Base-by-base conservation (phyloP, 2,329 filamentous ascomycete genomes). In the Xylaria arbuscula region DNA sequence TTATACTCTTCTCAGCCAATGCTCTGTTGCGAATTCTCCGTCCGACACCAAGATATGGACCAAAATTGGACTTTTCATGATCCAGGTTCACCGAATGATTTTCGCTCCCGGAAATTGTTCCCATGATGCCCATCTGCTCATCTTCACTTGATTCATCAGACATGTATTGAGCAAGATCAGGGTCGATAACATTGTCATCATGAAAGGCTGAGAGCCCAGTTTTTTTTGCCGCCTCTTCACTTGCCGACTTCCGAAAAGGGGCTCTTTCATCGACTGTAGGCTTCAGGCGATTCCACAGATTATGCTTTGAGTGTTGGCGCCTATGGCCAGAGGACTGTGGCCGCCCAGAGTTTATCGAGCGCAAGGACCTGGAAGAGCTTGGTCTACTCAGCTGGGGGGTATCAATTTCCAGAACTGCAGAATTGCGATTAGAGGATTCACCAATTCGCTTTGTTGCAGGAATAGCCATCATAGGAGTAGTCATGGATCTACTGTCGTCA, bases 151-250 rank as follows among this genome's bases (percentile, higher is more conserved):
- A 97, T 56, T 93, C 94, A 78, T 99, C 96, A 7, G 96, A 99
- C 85, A 99, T 92, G 80, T 97, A 99, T 40, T 93, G 92, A 5
- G 94, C 95, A 62, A 99, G 84, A 76, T 99, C 96, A 1, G 96
- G 96, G 77, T 99, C 96, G 73, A 99, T 98, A 73, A 99, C 97
- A 77, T 96, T 98, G 82, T 99, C 96, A 76, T 96, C 94, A 78
- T 99, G 96, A 74, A 99, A 98, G n/a, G 94, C 94, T 17, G 94
- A 91, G 42, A 97, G 86, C 50, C 89, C 89, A 8, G 88, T 83
- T 71, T 90, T 91, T 70, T 87, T 89, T 3, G 85, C 83, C 56
- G 86, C 82, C 67, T 94, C 91, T 61, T 97, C 89, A 10, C 84
- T 89, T 19, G 86, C 83, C 11, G 89, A 86, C 67, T 91, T 92